Conservation (phyloP, 768 basidiomycete genomes). For the Lyophyllum shimeji region DNA sequence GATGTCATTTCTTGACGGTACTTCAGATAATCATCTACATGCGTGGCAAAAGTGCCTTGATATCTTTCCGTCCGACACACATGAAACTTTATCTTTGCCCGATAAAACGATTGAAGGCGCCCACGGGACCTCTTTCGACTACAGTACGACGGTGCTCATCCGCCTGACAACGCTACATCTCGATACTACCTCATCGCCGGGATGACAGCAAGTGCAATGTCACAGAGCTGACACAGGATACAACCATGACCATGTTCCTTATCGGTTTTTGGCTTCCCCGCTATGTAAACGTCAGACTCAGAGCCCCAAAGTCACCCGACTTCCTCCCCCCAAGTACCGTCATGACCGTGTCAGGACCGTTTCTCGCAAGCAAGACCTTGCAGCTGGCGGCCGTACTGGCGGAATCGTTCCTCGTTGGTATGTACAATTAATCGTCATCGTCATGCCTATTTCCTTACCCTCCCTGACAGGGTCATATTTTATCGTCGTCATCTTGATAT, state of each 20-base stretch:
- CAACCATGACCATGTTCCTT: no score
- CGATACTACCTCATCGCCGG: no score
- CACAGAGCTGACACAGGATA: no score
- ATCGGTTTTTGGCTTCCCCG: not conserved
- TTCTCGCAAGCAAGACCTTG: not conserved
- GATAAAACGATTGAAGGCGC: no score
- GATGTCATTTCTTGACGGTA: not conserved
- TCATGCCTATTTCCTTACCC: not conserved
- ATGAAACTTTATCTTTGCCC: no score
- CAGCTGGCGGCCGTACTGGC: constrained; percentile 5
- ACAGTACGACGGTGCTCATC: no score
- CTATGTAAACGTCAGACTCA: not conserved
- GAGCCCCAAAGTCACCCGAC: not conserved
- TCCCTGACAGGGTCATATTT: not conserved
- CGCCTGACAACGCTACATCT: no score
- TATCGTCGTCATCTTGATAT: not conserved
- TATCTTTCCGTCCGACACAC: no score
- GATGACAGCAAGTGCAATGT: no score
- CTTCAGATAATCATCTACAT: not conserved
- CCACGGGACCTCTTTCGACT: no score
- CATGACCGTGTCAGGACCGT: not conserved
- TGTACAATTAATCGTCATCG: not conserved
- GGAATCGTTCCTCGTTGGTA: constrained; percentile 5
- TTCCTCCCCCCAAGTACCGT: not conserved
- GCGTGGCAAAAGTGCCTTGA: no score